These are phyloP conservation scores for Thamnidium elegans DNA, from an alignment of 192 early-diverging fungal genomes.

Conservation along the genomic window DNA sequence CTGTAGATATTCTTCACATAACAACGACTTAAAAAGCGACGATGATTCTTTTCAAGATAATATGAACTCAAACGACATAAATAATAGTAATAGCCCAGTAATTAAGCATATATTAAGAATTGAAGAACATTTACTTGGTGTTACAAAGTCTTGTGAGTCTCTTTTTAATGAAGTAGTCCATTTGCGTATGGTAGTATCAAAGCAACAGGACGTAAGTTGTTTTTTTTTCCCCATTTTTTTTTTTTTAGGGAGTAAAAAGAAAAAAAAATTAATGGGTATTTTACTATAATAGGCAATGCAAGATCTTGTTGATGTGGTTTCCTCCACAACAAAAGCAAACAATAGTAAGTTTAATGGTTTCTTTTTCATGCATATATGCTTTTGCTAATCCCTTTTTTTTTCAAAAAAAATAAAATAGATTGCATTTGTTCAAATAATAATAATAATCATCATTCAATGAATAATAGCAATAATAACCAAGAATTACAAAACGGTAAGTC, in stretches of 20 bases:
- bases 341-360: slow-evolving; percentile 5
- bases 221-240: background rate
- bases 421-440: slow-evolving; percentile 3
- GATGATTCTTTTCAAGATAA: background rate
- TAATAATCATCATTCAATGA: background rate
- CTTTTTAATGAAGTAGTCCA: slow-evolving; percentile 9
- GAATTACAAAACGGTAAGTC: slow-evolving; percentile 13
- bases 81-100: slow-evolving; percentile 9
- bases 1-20: background rate
- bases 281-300: slow-evolving; percentile 21
- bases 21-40: no score
- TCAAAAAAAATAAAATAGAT: background rate
- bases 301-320: slow-evolving; percentile 14
- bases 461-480: slow-evolving; percentile 7
- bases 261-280: background rate
- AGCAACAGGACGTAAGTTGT: slow-evolving; percentile 23
- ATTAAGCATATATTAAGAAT: slow-evolving; percentile 26
- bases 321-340: slow-evolving; percentile 1
- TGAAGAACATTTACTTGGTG: slow-evolving; percentile 19
- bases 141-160: slow-evolving; percentile 13
- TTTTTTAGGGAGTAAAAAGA: background rate
- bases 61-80: no score
- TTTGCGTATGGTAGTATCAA: slow-evolving; percentile 12
- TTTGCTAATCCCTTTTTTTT: background rate
- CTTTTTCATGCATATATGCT: background rate